Conservation (phyloP, 441 rosid genomes). For the Populus hybrid region DNA sequence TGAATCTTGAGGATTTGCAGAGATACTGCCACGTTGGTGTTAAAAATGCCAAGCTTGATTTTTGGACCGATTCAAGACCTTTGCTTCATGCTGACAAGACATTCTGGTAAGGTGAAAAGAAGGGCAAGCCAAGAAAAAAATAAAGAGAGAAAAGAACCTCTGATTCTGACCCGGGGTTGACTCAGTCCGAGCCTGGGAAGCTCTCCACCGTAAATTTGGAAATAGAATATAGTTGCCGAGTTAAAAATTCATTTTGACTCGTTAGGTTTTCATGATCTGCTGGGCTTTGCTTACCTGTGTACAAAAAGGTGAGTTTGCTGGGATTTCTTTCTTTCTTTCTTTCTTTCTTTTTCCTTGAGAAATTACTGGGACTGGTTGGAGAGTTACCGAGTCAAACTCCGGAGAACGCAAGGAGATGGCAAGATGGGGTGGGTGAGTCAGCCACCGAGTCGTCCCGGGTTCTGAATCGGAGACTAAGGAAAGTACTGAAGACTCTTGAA, state of each 20-base stretch:
- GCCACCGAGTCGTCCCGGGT: slow-evolving; percentile 79
- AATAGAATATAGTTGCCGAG: slow-evolving; percentile 4
- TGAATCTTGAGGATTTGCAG: slow-evolving; percentile 49
- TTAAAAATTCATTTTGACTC: slow-evolving; percentile 13
- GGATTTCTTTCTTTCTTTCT: background rate
- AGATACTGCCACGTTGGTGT: slow-evolving; percentile 48
- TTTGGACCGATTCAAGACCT: slow-evolving; percentile 67
- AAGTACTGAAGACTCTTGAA: background rate
- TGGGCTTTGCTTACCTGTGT: slow-evolving; percentile 17
- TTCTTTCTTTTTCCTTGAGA: background rate
- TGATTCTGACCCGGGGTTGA: slow-evolving; percentile 38
- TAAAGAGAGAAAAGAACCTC: background rate
- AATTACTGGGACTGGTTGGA: background rate
- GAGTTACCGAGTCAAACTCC: slow-evolving; percentile 14
- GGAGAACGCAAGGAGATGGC: slow-evolving; percentile 57
- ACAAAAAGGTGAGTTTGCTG: slow-evolving; percentile 18
- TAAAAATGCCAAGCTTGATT: slow-evolving; percentile 34
- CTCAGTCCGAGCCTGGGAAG: slow-evolving; percentile 30
- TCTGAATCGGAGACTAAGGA: slow-evolving; percentile 28
- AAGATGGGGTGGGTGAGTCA: slow-evolving; percentile 40
- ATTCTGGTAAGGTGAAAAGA: slow-evolving; percentile 31
- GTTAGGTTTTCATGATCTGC: slow-evolving; percentile 14
- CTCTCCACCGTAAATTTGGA: background rate
- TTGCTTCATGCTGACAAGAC: slow-evolving; percentile 54
- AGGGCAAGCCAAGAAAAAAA: background rate